phyloP scores from a whole-genome alignment of 352 stramenopile species.

The Phytophthora lateralis region DNA sequence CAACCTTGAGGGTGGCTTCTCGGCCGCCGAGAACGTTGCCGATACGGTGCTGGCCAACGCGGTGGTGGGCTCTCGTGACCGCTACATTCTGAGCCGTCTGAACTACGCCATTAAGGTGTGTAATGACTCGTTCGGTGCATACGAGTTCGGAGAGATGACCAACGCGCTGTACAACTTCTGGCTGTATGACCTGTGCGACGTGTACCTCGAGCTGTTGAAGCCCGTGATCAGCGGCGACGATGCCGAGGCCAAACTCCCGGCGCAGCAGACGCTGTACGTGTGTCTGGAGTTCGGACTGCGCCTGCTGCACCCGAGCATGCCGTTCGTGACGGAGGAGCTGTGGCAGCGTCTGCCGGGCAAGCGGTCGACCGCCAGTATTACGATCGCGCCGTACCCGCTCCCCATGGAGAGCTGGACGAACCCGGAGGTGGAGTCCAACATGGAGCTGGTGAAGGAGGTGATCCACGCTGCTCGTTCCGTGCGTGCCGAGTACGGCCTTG shows the following conservation, averaged over 20 bases:
- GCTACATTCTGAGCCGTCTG: conserved; percentile 86
- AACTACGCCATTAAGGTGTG: conserved; percentile 76
- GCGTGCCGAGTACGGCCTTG: conserved; percentile 82
- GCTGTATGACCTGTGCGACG: conserved; percentile 98
- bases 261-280: conserved; percentile 86
- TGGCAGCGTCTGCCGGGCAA: conserved; percentile 87
- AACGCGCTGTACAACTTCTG: conserved; percentile 97
- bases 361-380: conserved; percentile 73
- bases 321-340: conserved; percentile 97
- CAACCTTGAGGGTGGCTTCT: conserved; percentile 91
- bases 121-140: conserved; percentile 89
- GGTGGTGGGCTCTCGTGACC: conserved; percentile 70
- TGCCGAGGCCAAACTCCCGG: conserved; percentile 71
- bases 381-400: conserved; percentile 81
- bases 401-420: conserved; percentile 86
- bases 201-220: conserved; percentile 99
- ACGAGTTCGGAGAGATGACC: conserved; percentile 97
- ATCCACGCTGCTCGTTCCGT: conserved; percentile 97
- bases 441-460: conserved; percentile 94
- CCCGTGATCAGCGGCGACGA: conserved; percentile 92
- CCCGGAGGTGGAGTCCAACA: conserved; percentile 88
- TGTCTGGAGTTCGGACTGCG: conserved; percentile 86
- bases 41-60: conserved; percentile 69
- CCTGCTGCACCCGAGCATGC: conserved; percentile 98
- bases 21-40: conserved; percentile 55